A percentile compares a stretch with the other conserved stretches of the same genome.
Conservation (phyloP, 2,329 filamentous ascomycete genomes). For the Pyrenochaeta sp. region DNA sequence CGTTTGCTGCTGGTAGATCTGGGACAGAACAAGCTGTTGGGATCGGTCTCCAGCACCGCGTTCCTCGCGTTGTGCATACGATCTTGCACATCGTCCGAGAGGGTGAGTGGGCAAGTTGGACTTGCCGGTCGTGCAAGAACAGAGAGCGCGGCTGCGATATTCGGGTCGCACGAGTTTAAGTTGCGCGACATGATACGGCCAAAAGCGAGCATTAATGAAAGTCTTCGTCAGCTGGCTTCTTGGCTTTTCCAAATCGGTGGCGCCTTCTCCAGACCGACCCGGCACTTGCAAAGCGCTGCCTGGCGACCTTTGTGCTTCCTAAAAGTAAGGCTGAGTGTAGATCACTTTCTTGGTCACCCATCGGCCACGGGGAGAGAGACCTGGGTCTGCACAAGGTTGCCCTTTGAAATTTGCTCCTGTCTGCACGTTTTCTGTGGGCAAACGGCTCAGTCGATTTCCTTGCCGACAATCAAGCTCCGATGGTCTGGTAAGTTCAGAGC, state of each 20-base stretch:
- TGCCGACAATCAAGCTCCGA: neutral
- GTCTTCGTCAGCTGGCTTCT: neutral
- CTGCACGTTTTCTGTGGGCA: neutral
- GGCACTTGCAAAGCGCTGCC: neutral
- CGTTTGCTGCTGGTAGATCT: neutral
- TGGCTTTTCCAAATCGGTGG: neutral
- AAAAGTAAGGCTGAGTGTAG: neutral
- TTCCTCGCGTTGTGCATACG: conserved; percentile 1
- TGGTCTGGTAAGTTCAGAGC: neutral
- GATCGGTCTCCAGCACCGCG: conserved; percentile 1
- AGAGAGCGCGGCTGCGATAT: neutral
- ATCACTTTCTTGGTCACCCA: neutral
- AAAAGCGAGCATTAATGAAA: neutral
- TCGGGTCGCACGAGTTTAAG: neutral
- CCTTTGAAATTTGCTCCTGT: neutral
- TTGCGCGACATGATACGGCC: neutral
- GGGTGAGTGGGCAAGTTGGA: neutral
- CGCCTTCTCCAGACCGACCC: neutral
- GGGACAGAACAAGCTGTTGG: neutral
- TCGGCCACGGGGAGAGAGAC: neutral
- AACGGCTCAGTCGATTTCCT: neutral
- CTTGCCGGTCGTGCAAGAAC: neutral
- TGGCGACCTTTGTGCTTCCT: neutral
- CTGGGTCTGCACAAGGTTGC: neutral
- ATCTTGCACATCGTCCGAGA: neutral